These are phyloP conservation scores for Ustilago cynodontis DNA, from an alignment of 1,284 basidiomycete species.

Conservation along the genomic window DNA sequence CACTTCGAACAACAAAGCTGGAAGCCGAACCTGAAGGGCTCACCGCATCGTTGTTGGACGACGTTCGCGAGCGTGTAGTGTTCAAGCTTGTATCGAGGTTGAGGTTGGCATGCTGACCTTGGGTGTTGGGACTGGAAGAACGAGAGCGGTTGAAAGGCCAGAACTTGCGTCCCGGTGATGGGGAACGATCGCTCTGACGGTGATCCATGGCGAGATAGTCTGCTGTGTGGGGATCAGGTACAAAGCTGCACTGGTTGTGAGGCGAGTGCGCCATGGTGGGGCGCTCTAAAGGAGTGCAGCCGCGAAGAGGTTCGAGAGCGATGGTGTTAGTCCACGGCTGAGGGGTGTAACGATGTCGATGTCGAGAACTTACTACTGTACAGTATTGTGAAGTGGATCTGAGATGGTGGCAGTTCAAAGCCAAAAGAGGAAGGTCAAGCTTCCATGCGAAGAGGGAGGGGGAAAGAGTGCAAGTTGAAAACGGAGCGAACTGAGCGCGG, in stretches of 20 bases:
- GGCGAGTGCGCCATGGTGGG: conserved; percentile 20
- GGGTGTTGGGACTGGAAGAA: conserved; percentile 45
- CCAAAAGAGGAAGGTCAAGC: conserved; percentile 18
- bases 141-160: conserved; percentile 58
- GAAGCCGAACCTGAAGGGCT: conserved; percentile 31
- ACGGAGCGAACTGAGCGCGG: neutral
- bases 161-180: conserved; percentile 38
- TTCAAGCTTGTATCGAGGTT: conserved; percentile 25
- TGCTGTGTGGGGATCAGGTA: conserved; percentile 34
- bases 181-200: conserved; percentile 19
- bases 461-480: conserved; percentile 40
- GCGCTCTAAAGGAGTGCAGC: neutral
- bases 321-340: neutral
- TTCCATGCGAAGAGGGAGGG: neutral
- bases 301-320: neutral
- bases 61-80: conserved; percentile 34
- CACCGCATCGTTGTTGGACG: conserved; percentile 18
- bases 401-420: conserved; percentile 15
- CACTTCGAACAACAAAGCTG: conserved; percentile 61
- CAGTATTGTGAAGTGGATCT: neutral
- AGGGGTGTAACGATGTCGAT: neutral
- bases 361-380: neutral
- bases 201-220: conserved; percentile 35
- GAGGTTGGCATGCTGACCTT: conserved; percentile 20
- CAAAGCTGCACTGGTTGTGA: conserved; percentile 26